These are phyloP conservation scores for Lasiodiplodia citricola DNA, from an alignment of 2,329 filamentous ascomycete species.

Conservation along the genomic window DNA sequence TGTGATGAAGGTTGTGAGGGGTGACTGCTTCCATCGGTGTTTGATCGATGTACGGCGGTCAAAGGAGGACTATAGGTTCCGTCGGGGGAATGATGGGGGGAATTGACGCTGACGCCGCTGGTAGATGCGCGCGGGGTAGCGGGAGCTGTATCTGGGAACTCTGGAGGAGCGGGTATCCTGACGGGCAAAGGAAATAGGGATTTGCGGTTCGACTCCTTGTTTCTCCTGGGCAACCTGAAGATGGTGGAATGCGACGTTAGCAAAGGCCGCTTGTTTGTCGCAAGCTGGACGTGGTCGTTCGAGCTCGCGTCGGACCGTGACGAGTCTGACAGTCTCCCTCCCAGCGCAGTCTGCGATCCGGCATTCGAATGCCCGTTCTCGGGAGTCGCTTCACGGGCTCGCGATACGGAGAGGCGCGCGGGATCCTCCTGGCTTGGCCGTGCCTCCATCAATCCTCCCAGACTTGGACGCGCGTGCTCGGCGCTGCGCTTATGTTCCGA, in stretches of 20 bases:
- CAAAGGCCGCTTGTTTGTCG: slow-evolving; percentile 40
- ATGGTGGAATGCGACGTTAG: slow-evolving; percentile 71
- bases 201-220: slow-evolving; percentile 68
- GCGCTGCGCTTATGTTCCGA: slow-evolving; percentile 40
- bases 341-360: slow-evolving; percentile 9
- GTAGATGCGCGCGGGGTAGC: slow-evolving; percentile 53
- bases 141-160: slow-evolving; percentile 52
- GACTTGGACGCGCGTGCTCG: slow-evolving; percentile 18
- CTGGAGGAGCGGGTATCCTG: slow-evolving; percentile 60
- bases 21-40: slow-evolving; percentile 35
- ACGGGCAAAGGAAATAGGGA: slow-evolving; percentile 90
- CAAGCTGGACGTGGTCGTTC: slow-evolving; percentile 50
- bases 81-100: slow-evolving; percentile 39
- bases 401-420: slow-evolving; percentile 66
- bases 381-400: slow-evolving; percentile 53
- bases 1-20: slow-evolving; percentile 55
- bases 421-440: slow-evolving; percentile 40
- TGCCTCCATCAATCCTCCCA: slow-evolving; percentile 6
- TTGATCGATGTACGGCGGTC: slow-evolving; percentile 40
- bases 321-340: slow-evolving; percentile 71
- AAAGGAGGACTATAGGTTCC: slow-evolving; percentile 48
- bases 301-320: slow-evolving; percentile 88
- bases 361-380: slow-evolving; percentile 63
- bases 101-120: slow-evolving; percentile 43
- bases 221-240: slow-evolving; percentile 79